Evolutionary conservation across 495 filamentous ascomycete genomes (phyloP), one percentile per base, ranked within the genome.

Genomic region (Hypoxylon crocopeplum): DNA sequence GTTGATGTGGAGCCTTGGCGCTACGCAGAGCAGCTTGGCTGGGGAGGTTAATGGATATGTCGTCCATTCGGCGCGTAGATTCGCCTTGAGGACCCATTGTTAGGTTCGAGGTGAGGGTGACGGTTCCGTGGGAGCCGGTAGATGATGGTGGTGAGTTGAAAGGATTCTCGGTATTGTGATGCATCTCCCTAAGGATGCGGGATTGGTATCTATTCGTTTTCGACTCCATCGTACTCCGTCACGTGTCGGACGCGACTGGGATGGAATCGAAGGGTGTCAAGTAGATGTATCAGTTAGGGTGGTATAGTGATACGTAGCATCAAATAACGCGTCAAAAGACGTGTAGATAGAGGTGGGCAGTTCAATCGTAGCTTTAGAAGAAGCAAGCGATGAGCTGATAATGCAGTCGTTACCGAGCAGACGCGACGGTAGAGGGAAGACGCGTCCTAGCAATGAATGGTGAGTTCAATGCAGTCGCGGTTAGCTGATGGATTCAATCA

Each of bases 61-160:
- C 58, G 42, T 68, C 56, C 46, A 77, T 63, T 48, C 46, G 64
- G 39, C 74, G 74, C 16, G 76, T 77, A 13, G 77, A 76, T 55
- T 79, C 78, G 59, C 64, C 76, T 53, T 76, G 74, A 33, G 75
- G 75, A 52, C 61, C 75, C 44, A 77, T 72, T 36, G 77, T 77
- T 48, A 81, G 67, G 48, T 75, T 70, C 17, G 77, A 79, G 32
- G 75, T 79, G 38, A 75, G 74, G 55, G 76, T 81, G 57, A 80
- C 71, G 24, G 77, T 79, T 68, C 77, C 77, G 69, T 81, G 77
- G 47, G 75, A 75, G 46, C 78, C 78, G 40, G 78, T 81, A 25
- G 78, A 80, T n/a, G 77, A 77, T 7, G 77, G 78, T 12, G 78
- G 78, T 12, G 76, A 78, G 57, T 75, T 77, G 57, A 78, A 81